These are phyloP conservation scores for Euptelea pleiosperma DNA, from an alignment of 164 flowering plant genomes.

Conservation along the genomic window DNA sequence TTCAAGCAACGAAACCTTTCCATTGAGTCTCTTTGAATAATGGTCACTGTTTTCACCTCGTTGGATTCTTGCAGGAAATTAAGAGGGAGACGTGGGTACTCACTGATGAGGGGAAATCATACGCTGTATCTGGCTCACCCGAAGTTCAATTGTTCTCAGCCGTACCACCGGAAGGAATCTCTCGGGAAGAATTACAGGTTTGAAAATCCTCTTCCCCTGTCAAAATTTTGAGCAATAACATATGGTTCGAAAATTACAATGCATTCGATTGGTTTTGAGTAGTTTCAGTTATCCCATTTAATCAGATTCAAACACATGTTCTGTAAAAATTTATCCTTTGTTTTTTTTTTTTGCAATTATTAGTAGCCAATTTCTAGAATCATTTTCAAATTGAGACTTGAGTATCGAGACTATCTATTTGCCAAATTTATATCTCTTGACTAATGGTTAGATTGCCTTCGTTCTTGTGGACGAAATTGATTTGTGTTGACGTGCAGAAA, in stretches of 20 bases:
- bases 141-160: conserved; percentile 72
- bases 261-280: too few species aligned
- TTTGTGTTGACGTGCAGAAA: conserved; percentile 48
- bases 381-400: neutral
- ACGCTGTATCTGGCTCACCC: conserved; percentile 71
- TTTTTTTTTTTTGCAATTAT: neutral
- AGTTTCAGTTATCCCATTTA: too few species aligned
- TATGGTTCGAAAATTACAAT: too few species aligned
- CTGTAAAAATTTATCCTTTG: neutral
- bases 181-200: conserved; percentile 69
- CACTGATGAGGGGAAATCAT: conserved; percentile 69
- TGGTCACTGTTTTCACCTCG: neutral
- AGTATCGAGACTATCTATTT: too few species aligned
- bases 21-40: neutral
- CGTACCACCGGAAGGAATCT: conserved; percentile 78
- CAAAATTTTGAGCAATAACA: too few species aligned
- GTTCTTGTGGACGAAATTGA: neutral
- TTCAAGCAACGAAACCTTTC: neutral
- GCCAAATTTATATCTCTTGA: too few species aligned
- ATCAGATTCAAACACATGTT: neutral
- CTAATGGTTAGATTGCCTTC: neutral
- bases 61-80: conserved; percentile 53
- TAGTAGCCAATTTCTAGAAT: neutral
- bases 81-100: conserved; percentile 82
- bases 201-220: neutral